These are phyloP conservation scores for Candida labiduridarum DNA, from an alignment of 1,139 yeast species.

Conservation along the genomic window DNA sequence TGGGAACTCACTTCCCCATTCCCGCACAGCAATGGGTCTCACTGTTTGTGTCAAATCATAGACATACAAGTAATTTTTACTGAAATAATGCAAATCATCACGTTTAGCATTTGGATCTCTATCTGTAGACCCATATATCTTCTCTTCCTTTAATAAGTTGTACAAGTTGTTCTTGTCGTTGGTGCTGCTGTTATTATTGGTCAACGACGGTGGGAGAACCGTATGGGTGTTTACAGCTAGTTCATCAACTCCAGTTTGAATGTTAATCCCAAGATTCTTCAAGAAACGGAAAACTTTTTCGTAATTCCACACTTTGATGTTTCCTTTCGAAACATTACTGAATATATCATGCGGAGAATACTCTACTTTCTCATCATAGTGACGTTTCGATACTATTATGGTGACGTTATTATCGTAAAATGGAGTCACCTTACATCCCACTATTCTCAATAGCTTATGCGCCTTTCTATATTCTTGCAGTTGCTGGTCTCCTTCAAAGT, in stretches of 20 bases:
- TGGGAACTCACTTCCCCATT: slow-evolving; percentile 64
- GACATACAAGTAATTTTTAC: slow-evolving; percentile 64
- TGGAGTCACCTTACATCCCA: slow-evolving; percentile 69
- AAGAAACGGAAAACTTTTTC: slow-evolving; percentile 85
- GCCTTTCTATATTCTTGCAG: slow-evolving; percentile 57
- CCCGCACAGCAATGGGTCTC: slow-evolving; percentile 82
- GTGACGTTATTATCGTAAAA: slow-evolving; percentile 82
- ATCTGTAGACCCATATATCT: slow-evolving; percentile 83
- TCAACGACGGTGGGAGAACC: slow-evolving; percentile 12
- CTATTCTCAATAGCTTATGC: slow-evolving; percentile 51
- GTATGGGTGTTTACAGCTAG: slow-evolving; percentile 13
- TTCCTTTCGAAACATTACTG: slow-evolving; percentile 58
- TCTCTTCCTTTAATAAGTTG: slow-evolving; percentile 78
- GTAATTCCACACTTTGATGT: slow-evolving; percentile 83
- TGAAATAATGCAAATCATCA: slow-evolving; percentile 83
- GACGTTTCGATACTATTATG: slow-evolving; percentile 72
- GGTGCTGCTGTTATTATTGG: slow-evolving; percentile 4
- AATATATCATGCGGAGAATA: slow-evolving; percentile 64
- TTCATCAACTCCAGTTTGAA: slow-evolving; percentile 21
- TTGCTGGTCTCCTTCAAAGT: slow-evolving; percentile 71
- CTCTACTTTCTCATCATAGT: slow-evolving; percentile 21
- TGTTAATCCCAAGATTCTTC: slow-evolving; percentile 61
- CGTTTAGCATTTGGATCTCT: slow-evolving; percentile 84
- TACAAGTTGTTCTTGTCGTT: slow-evolving; percentile 45
- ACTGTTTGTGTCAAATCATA: slow-evolving; percentile 80